Base-by-base conservation (phyloP, 352 stramenopile genomes). In the Pythium angustatum region DNA sequence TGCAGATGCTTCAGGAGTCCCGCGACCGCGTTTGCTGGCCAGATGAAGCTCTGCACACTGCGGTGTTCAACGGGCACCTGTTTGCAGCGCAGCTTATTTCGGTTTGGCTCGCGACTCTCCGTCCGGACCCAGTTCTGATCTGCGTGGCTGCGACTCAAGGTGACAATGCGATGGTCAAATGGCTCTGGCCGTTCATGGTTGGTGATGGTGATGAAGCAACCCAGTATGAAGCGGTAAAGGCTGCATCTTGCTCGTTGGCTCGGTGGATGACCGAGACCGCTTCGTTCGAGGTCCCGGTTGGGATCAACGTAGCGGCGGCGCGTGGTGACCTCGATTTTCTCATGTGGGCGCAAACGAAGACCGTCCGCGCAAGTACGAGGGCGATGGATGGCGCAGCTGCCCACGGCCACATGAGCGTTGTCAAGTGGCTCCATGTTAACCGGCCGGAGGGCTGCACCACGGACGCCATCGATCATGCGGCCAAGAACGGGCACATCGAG, bases 341-440 rank as follows among this genome's bases (percentile, higher is more conserved):
- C 40, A 48, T 26, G 40, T 48, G 40, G 40, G 40, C 40, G 15
- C 14, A 26, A 17, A 24, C n/a, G 15, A 24, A 24, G 15, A n/a
- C 40, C 15, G n/a, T 24, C 40, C 15, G 7, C 15, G 40, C 40
- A 8, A 26, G 15, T n/a, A n/a, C 14, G 15, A 24, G 15, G 7
- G 62, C 62, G 7, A 55, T 68, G 40, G 62, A 68, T 33, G 10
- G 51, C 5, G 62, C 62, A 6, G 53, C 62, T 24, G 53, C 52
- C 5, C 36, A 47, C n/a, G 62, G 62, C 12, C 62, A 68, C 61
- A 11, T 63, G 33, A 45, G 47, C 22, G 30, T 68, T 48, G 62
- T 68, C 10, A 26, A 8, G 15, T 68, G 31, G 33, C 30, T 68
- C 2, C 51, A 68, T 27, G 47, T 27, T 12, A 51, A 63, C 53